Evolutionary conservation across 208 protist genomes (phyloP), one percentile per base, ranked within the genome.

Genomic region (Balamuthia mandrillaris): DNA sequence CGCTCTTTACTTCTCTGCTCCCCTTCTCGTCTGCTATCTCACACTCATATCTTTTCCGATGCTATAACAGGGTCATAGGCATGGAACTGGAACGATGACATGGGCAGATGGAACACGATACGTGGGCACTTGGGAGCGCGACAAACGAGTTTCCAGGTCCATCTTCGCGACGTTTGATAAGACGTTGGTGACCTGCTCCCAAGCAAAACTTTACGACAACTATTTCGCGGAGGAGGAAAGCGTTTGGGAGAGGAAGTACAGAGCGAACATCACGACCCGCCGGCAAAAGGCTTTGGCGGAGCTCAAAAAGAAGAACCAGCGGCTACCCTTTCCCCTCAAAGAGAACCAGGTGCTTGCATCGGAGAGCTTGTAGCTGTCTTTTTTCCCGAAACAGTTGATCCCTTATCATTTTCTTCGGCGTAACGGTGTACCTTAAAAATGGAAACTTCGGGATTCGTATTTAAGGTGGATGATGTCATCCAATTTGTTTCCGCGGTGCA

Each of bases 151-250:
- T 42, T 14, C 45, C 21, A 31, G 24, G 24, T 39, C 54, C 41
- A 49, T 31, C 45, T 35, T 49, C n/a, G 72, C 0, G 12, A 3
- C 5, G 9, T 16, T 42, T 2, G 37, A 16, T 18, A 9, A 2
- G 33, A 31, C 72, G 45, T 18, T 33, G 9, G 1, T n/a, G 37
- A 5, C 12, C 18, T 39, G 45, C 29, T 5, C 21, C 16, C 10
- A 37, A 24, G 47, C 44, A 24, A 14, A n/a, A 3, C 72, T 49
- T 49, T 81, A 81, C 47, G 72, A 81, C 47, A 29, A 61, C 14
- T 81, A 81, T 49, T 81, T 81, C 24, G 45, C 60, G 29, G 72
- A 81, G 31, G 72, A 81, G 33, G 72, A 81, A 31, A 81, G 72
- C 29, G 72, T 39, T 42, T 81, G 72, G 72, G 72, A 81, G 72